Evolutionary conservation across 495 filamentous ascomycete genomes (phyloP).

Genomic region (Aspergillus ellipticus): DNA sequence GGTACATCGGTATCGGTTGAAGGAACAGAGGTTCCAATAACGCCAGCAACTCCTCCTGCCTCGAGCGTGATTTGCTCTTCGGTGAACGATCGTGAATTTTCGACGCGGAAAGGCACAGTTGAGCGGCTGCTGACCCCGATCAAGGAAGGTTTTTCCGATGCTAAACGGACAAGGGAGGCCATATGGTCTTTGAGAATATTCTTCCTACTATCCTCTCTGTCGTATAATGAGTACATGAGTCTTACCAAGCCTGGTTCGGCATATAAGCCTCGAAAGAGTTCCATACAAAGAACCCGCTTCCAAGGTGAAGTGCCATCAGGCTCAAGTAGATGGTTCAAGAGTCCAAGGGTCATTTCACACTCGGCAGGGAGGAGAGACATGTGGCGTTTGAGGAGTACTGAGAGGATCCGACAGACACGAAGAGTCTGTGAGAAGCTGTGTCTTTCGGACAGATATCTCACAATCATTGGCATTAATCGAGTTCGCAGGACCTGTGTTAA

Average conservation of each 20-base stretch:
- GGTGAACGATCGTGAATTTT: conserved; percentile 41
- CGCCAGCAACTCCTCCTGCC: conserved; percentile 80
- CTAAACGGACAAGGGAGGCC: conserved; percentile 77
- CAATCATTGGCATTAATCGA: conserved; percentile 79
- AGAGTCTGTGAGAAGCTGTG: conserved; percentile 79
- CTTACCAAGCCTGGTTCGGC: conserved; percentile 72
- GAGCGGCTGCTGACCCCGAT: conserved; percentile 88
- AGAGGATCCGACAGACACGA: conserved; percentile 75
- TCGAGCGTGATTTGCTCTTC: conserved; percentile 84
- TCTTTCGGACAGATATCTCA: conserved; percentile 71
- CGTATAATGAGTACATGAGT: conserved; percentile 76
- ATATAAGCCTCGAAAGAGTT: conserved; percentile 81
- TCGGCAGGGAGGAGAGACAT: conserved; percentile 70
- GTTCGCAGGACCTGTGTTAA: conserved; percentile 73
- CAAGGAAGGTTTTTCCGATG: conserved; percentile 80
- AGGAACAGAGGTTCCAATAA: conserved; percentile 73
- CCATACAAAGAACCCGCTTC: conserved; percentile 88
- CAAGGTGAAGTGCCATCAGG: conserved; percentile 72
- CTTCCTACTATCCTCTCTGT: conserved; percentile 68
- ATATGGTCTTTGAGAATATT: conserved; percentile 77
- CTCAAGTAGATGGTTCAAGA: conserved; percentile 87
- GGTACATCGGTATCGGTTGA: conserved; percentile 57
- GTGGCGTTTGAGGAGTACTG: conserved; percentile 72
- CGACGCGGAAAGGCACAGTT: conserved; percentile 58
- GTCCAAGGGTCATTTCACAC: conserved; percentile 76